These are phyloP conservation scores for Antarctomyces pellizariae DNA, from an alignment of 495 filamentous ascomycete genomes.

Conservation along the genomic window DNA sequence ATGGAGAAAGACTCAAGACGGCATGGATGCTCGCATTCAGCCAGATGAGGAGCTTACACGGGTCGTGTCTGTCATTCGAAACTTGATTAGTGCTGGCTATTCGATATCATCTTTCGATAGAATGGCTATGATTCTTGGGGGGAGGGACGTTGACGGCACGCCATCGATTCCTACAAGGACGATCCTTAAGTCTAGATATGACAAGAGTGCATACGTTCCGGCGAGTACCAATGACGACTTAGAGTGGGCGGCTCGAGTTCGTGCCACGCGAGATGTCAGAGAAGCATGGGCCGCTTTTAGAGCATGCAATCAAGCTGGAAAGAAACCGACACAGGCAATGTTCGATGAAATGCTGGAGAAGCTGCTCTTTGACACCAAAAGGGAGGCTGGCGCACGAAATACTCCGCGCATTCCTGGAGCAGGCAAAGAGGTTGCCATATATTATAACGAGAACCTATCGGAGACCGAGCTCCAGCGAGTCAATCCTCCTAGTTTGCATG, in stretches of 20 bases:
- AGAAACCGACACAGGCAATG: conserved; percentile 5
- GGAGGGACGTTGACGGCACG: conserved; percentile 10
- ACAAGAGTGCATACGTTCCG: neutral
- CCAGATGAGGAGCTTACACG: conserved; percentile 10
- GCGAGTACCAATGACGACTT: conserved; percentile 1
- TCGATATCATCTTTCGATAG: neutral
- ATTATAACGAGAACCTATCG: no score
- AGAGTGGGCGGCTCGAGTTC: conserved; percentile 10
- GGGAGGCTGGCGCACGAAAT: conserved; percentile 1
- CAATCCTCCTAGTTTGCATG: no score
- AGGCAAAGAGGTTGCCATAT: conserved; percentile 11
- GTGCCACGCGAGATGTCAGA: conserved; percentile 9
- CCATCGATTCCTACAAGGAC: conserved; percentile 11
- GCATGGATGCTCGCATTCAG: conserved; percentile 11
- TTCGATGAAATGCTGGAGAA: conserved; percentile 12
- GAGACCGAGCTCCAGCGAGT: no score
- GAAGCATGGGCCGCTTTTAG: conserved; percentile 12
- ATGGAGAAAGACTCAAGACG: conserved; percentile 11
- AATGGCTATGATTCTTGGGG: conserved; percentile 9
- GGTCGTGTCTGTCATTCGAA: conserved; percentile 4
- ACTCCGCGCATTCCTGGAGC: conserved; percentile 5
- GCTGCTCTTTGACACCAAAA: conserved; percentile 5
- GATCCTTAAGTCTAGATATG: conserved; percentile 2
- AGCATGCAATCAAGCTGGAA: conserved; percentile 2
- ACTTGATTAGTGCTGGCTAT: conserved; percentile 7